These are phyloP conservation scores for Schizochytrium sp. DNA, from an alignment of 108 stramenopile species.

Conservation along the genomic window DNA sequence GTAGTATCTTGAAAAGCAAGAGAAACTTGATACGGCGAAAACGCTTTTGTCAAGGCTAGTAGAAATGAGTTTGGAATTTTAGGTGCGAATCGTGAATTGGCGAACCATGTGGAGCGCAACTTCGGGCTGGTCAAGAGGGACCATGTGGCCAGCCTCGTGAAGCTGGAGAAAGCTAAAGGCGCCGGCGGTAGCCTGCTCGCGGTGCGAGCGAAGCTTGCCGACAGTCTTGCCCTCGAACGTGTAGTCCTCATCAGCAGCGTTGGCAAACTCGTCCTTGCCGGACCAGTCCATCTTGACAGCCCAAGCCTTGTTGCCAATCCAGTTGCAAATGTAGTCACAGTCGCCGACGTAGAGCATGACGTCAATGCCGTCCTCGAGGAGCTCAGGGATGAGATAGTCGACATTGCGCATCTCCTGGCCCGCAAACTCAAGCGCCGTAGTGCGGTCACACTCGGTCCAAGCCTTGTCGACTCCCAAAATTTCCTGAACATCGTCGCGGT, in stretches of 20 bases:
- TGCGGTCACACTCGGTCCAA: slow-evolving; percentile 46
- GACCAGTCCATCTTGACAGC: slow-evolving; percentile 73
- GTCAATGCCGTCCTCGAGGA: slow-evolving; percentile 65
- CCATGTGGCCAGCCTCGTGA: slow-evolving; percentile 46
- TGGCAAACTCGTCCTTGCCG: slow-evolving; percentile 64
- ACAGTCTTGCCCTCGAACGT: slow-evolving; percentile 40
- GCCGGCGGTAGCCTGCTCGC: slow-evolving; percentile 16
- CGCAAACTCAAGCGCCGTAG: slow-evolving; percentile 70
- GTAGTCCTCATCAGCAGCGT: slow-evolving; percentile 30
- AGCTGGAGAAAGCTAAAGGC: slow-evolving; percentile 70
- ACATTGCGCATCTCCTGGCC: slow-evolving; percentile 83
- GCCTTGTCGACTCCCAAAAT: slow-evolving; percentile 15
- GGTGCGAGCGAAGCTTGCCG: slow-evolving; percentile 56
- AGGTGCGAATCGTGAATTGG: slow-evolving; percentile 13
- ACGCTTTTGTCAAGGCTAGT: no score
- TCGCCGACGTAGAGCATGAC: slow-evolving; percentile 85
- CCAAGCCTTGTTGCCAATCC: slow-evolving; percentile 88
- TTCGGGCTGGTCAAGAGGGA: slow-evolving; percentile 43
- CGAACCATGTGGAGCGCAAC: slow-evolving; percentile 33
- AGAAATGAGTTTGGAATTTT: no score
- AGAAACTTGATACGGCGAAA: no score
- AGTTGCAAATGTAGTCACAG: slow-evolving; percentile 93
- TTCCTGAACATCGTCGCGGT: slow-evolving; percentile 47
- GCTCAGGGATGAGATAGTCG: slow-evolving; percentile 60
- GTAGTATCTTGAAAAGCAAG: no score